Conservation (phyloP, 2,329 filamentous ascomycete species). For the Sordariomycetes sp. region DNA sequence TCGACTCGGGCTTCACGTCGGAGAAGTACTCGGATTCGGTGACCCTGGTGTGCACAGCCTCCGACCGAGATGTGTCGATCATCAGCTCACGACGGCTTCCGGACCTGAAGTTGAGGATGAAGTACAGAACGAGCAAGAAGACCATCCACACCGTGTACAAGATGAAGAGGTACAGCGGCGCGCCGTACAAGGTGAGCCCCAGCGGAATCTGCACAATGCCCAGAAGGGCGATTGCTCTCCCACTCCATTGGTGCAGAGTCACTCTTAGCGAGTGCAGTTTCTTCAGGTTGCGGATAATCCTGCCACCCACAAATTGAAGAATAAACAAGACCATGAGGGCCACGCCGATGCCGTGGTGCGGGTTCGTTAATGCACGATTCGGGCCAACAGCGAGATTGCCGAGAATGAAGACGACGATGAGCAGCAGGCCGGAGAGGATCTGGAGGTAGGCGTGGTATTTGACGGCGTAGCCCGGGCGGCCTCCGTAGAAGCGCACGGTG, state of each 20-base stretch:
- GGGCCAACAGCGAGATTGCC: slow-evolving; percentile 74
- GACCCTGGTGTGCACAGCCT: slow-evolving; percentile 27
- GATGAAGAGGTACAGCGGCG: slow-evolving; percentile 76
- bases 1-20: slow-evolving; percentile 21
- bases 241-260: slow-evolving; percentile 82
- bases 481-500: slow-evolving; percentile 60
- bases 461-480: slow-evolving; percentile 50
- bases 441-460: slow-evolving; percentile 68
- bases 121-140: slow-evolving; percentile 65
- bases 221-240: slow-evolving; percentile 66
- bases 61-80: slow-evolving; percentile 48
- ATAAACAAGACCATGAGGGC: slow-evolving; percentile 68
- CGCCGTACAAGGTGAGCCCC: slow-evolving; percentile 86
- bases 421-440: slow-evolving; percentile 56
- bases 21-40: slow-evolving; percentile 31
- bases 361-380: slow-evolving; percentile 63
- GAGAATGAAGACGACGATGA: slow-evolving; percentile 63
- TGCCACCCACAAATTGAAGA: slow-evolving; percentile 61
- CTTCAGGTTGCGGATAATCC: slow-evolving; percentile 46
- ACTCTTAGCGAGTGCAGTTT: slow-evolving; percentile 39
- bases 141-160: slow-evolving; percentile 74
- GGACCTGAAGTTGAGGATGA: slow-evolving; percentile 66
- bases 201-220: slow-evolving; percentile 83
- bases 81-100: slow-evolving; percentile 45
- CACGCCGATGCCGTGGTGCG: slow-evolving; percentile 76